phyloP scores from a whole-genome alignment of 2,329 filamentous ascomycete species.

The Talaromyces sp. region DNA sequence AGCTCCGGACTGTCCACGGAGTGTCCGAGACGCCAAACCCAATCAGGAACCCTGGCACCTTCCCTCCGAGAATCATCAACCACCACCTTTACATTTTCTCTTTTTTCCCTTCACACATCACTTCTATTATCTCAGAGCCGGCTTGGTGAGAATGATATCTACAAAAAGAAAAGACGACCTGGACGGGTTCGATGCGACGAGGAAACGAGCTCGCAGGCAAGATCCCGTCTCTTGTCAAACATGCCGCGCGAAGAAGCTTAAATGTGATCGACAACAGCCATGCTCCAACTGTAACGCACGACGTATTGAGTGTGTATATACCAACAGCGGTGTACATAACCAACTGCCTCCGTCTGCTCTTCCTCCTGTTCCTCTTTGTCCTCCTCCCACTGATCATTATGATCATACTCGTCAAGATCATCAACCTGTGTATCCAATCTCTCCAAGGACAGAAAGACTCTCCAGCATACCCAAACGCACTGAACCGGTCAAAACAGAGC shows the following conservation, averaged over 20 bases:
- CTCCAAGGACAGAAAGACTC: background rate
- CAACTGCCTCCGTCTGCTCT: background rate
- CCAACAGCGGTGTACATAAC: background rate
- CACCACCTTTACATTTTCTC: background rate
- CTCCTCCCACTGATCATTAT: background rate
- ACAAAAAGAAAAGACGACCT: slow-evolving; percentile 20
- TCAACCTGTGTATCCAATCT: background rate
- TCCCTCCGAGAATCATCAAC: background rate
- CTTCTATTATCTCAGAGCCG: background rate
- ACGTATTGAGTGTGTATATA: slow-evolving; percentile 22
- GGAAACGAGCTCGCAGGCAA: slow-evolving; percentile 23
- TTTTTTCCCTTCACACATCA: background rate
- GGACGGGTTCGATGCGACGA: background rate
- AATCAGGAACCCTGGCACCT: background rate
- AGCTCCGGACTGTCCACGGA: slow-evolving; percentile 1
- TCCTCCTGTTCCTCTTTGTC: background rate
- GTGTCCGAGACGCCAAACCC: slow-evolving; percentile 1
- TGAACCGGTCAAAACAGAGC: background rate
- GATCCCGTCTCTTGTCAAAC: slow-evolving; percentile 37
- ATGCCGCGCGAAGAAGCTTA: slow-evolving; percentile 43
- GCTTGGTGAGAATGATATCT: background rate
- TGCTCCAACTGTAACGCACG: slow-evolving; percentile 44
- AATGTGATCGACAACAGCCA: slow-evolving; percentile 49
- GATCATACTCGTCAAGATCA: background rate
- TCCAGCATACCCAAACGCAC: background rate